These are phyloP conservation scores for Tillandsia fasciculata DNA, from an alignment of 176 grass and related monocot species.

Conservation along the genomic window DNA sequence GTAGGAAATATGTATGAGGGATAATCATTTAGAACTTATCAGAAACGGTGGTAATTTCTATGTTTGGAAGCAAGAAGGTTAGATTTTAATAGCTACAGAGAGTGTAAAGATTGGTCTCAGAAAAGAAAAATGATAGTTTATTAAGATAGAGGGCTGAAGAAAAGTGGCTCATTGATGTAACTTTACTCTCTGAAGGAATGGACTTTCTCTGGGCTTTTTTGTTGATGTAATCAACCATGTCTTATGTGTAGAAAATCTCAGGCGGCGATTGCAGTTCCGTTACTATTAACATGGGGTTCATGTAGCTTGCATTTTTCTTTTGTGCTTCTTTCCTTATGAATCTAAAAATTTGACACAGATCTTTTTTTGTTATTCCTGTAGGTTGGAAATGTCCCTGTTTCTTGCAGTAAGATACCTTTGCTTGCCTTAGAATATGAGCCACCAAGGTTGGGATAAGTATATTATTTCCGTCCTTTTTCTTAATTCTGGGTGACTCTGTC, in stretches of 20 bases:
- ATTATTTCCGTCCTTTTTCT: constrained; percentile 10
- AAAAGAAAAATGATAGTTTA: not conserved
- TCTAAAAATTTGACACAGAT: not conserved
- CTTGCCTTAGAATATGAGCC: constrained; percentile 94
- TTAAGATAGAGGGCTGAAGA: not conserved
- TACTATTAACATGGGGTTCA: not conserved
- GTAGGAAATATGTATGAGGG: not conserved
- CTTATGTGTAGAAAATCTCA: not conserved
- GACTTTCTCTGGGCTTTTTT: not conserved
- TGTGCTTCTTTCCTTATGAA: not conserved
- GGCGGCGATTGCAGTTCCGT: not conserved
- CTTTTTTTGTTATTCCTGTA: constrained; percentile 27
- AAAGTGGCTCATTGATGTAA: not conserved
- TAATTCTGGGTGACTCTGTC: constrained; percentile 21
- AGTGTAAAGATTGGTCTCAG: not conserved
- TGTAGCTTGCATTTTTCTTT: not conserved
- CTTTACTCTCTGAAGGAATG: not conserved
- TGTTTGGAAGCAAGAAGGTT: not conserved
- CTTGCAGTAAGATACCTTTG: constrained; percentile 77
- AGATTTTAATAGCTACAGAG: not conserved
- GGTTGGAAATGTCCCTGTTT: constrained; percentile 75
- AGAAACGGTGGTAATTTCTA: not conserved
- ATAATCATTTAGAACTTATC: not conserved
- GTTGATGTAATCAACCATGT: not conserved
- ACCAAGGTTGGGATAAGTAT: constrained; percentile 44